Base-by-base conservation (phyloP, 257 asterid species). In the Misopates orontium region DNA sequence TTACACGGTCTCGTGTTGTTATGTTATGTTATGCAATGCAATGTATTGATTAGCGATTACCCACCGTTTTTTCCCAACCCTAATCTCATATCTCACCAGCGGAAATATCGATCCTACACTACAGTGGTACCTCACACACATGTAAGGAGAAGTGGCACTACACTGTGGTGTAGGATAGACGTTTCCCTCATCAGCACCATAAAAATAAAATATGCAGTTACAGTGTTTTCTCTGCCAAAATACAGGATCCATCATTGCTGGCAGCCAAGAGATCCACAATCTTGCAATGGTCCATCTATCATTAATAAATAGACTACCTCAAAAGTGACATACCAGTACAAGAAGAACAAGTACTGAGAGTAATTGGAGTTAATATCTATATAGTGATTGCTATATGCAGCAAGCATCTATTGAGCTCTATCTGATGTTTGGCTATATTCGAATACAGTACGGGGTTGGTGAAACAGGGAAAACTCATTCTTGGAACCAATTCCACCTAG, bases 261-360 rank as follows among this genome's bases (percentile, higher is more conserved):
- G 42, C 10, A 36, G 10, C 8, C 15, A 20, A 47, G 47, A 31
- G 61, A 49, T 28, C 4, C 19, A 51, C 56, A 41, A 19, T 56
- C 31, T 62, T 62, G 24, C 65, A 59, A 56, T 64, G 53, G 25
- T 66, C 62, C 25, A 19, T 64, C 68, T 49, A 68, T 57, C 55
- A 61, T 68, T 62, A 20, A 60, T 40, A 45, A 66, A 68, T 41
- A 64, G 63, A 68, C 67, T 50, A 64, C 70, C 73, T 60, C 55
- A 73, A 60, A 56, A 64, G 14, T 53, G 56, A 56, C 42, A 64
- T 16, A 24, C 39, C n/a, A 56, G 66, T 55, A 69, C n/a, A n/a
- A n/a, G 63, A 62, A 44, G 59, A 69, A 61, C 20, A 72, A 31
- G 24, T 53, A 69, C 17, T 51, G n/a, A 50, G 67, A 63, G 58